Evolutionary conservation across 2,329 filamentous ascomycete genomes (phyloP).

Genomic region (Colletotrichum plurivorum): DNA sequence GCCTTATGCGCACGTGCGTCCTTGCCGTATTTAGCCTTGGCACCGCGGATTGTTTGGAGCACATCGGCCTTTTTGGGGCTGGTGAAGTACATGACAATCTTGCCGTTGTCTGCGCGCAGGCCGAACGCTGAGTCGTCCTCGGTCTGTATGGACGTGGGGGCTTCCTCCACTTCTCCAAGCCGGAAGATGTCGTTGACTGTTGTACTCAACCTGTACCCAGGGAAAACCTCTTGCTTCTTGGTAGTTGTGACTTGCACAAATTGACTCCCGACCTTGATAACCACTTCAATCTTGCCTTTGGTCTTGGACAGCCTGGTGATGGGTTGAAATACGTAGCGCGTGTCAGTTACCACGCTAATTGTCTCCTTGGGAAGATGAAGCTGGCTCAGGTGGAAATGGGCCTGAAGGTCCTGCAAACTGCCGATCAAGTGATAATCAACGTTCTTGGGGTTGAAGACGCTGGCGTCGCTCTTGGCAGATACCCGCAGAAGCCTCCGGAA

Average conservation of each 20-base stretch:
- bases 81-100: constrained; percentile 80
- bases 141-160: constrained; percentile 73
- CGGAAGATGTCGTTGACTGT: constrained; percentile 80
- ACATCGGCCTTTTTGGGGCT: constrained; percentile 75
- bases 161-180: constrained; percentile 77
- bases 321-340: constrained; percentile 75
- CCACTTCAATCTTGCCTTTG: constrained; percentile 78
- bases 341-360: constrained; percentile 77
- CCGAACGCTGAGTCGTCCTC: constrained; percentile 79
- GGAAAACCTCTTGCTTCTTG: constrained; percentile 78
- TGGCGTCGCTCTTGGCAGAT: constrained; percentile 71
- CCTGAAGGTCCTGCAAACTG: constrained; percentile 75
- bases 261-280: constrained; percentile 77
- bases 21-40: constrained; percentile 76
- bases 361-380: constrained; percentile 79
- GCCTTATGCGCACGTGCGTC: constrained; percentile 73
- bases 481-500: constrained; percentile 75
- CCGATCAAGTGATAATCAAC: constrained; percentile 77
- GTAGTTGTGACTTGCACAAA: constrained; percentile 79
- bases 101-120: constrained; percentile 76
- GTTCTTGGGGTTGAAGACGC: constrained; percentile 76
- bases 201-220: constrained; percentile 72
- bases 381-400: constrained; percentile 76
- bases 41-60: constrained; percentile 72
- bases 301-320: constrained; percentile 77